Conservation (phyloP, 2,329 filamentous ascomycete genomes). For the Fusarium luffae region DNA sequence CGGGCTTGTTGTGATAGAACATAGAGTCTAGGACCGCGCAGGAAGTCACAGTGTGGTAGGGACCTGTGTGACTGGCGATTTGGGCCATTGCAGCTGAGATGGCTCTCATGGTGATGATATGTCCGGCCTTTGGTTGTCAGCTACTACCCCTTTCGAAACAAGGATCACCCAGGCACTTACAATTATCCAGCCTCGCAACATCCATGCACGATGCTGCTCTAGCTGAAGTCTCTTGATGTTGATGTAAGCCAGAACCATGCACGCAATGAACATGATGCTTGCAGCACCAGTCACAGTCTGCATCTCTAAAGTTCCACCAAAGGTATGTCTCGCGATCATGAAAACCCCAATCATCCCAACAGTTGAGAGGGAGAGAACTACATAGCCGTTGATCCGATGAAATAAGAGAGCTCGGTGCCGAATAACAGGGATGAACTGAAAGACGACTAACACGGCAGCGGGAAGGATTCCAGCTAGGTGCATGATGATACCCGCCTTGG, state of each 20-base stretch:
- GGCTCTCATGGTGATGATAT: conserved; percentile 64
- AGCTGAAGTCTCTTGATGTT: conserved; percentile 71
- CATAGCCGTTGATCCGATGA: conserved; percentile 71
- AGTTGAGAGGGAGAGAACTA: conserved; percentile 60
- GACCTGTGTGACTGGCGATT: conserved; percentile 50
- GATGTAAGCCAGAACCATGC: conserved; percentile 60
- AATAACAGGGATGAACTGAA: conserved; percentile 62
- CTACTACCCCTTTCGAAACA: accelerated
- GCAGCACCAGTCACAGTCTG: conserved; percentile 59
- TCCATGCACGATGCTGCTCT: conserved; percentile 72
- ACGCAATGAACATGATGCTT: conserved; percentile 56
- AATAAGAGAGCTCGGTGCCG: conserved; percentile 61
- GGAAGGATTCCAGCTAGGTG: conserved; percentile 61
- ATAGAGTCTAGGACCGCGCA: conserved; percentile 63
- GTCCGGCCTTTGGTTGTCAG: conserved; percentile 49
- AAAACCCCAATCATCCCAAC: conserved; percentile 61
- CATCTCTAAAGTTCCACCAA: conserved; percentile 65
- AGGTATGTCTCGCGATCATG: conserved; percentile 62
- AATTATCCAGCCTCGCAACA: conserved; percentile 66
- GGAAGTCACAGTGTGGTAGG: conserved; percentile 47
- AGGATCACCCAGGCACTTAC: conserved; percentile 37
- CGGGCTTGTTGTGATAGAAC: conserved; percentile 43
- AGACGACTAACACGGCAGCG: conserved; percentile 55
- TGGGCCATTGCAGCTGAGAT: conserved; percentile 57
- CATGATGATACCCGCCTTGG: conserved; percentile 55